Evolutionary conservation across 139 green algal genomes (phyloP).

Genomic region (Pleodorina starrii): DNA sequence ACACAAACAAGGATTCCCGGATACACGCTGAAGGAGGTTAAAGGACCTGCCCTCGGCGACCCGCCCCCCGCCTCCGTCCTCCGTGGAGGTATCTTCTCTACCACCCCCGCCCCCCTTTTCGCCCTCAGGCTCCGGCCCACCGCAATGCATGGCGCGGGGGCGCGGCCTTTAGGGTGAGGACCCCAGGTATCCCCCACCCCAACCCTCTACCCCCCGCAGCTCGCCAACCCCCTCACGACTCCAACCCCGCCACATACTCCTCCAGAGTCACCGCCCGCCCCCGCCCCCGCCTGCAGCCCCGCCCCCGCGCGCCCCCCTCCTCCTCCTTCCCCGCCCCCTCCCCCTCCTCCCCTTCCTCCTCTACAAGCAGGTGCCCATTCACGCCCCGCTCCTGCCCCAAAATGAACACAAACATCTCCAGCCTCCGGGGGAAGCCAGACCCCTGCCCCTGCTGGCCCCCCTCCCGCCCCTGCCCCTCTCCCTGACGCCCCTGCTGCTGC

Average conservation of each 20-base stretch:
- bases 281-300: background rate
- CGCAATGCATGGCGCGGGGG: too few species aligned
- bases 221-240: background rate
- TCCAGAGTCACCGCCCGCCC: slow-evolving; percentile 34
- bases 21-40: too few species aligned
- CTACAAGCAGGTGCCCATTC: slow-evolving; percentile 36
- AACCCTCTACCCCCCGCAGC: too few species aligned
- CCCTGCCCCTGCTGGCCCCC: background rate
- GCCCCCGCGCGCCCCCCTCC: background rate
- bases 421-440: background rate
- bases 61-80: too few species aligned
- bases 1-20: too few species aligned
- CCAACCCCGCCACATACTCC: slow-evolving; percentile 30
- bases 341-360: background rate
- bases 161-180: too few species aligned
- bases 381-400: slow-evolving; percentile 27
- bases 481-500: background rate
- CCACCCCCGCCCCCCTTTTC: too few species aligned
- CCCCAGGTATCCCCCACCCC: too few species aligned
- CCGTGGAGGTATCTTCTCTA: too few species aligned
- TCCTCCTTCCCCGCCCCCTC: background rate
- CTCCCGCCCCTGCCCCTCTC: background rate
- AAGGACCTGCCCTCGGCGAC: too few species aligned
- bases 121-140: too few species aligned
- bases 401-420: slow-evolving; percentile 38